Base-by-base conservation (phyloP, 306 rosid genomes). In the Castanopsis chinensis region DNA sequence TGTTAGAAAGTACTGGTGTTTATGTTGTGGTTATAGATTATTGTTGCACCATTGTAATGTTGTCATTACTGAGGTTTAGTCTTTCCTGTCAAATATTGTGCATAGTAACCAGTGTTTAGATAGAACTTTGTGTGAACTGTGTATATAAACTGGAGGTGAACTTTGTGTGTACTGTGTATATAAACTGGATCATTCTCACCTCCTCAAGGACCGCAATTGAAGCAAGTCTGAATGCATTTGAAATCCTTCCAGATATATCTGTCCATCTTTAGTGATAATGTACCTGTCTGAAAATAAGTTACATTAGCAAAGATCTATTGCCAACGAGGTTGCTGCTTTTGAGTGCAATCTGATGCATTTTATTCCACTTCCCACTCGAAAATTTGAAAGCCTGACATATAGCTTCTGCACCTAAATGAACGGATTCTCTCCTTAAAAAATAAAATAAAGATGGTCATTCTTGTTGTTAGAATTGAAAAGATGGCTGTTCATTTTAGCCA, bases 21-120 rank as follows among this genome's bases (percentile, higher is more conserved):
- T 9, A 20, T 45, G 61, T 51, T 23, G 52, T 78, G 67, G 19
- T 68, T 45, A 15, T 60, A 72, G 61, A 54, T 45, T 33, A 72
- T n/a, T 59, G 58, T 53, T 57, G 61, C n/a, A 49, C 37, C 80
- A 35, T 70, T 33, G 45, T 56, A 13, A 35, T 51, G 37, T 14
- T 58, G 35, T 71, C 28, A n/a, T 37, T 73, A 52, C 55, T 52
- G 59, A 67, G 81, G 32, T 79, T 32, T 25, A 14, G 60, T 25
- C 55, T 79, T 19, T 75, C 10, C 33, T 64, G 82, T 80, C 81
- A 67, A 79, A 75, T 71, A 71, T 85, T 89, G 91, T 85, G 85
- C 81, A 86, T 80, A 65, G 45, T 21, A 73, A 45, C 56, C 21
- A 37, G 68, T 82, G 83, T 74, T 72, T 25, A 75, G 77, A 72